Percentiles rank a stretch among this genome's conserved stretches.
Evolutionary conservation across 208 protist species (phyloP).

Genomic region (Trichomonas tenax): DNA sequence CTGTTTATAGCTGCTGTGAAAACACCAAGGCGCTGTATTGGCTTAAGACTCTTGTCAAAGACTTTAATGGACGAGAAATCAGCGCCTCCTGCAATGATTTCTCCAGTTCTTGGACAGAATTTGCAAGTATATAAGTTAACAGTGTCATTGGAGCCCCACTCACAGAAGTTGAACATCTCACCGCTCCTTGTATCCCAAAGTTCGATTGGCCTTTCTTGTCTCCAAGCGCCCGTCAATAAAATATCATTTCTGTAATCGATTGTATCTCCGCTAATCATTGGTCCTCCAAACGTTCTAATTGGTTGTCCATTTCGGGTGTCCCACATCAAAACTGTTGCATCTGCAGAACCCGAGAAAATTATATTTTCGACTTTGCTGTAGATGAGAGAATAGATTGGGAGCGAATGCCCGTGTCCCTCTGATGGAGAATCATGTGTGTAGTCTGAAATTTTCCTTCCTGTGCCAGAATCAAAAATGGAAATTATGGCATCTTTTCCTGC

Average conservation of each 20-base stretch:
- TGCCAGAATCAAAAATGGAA: neutral
- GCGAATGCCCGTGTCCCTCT: neutral
- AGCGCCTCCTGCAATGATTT: neutral
- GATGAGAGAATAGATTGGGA: neutral
- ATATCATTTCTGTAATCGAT: neutral
- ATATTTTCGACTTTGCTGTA: neutral
- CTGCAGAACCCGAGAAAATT: neutral
- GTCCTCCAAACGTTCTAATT: neutral
- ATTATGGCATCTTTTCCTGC: neutral
- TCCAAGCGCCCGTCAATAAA: neutral
- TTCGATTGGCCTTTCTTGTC: neutral
- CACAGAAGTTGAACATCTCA: neutral
- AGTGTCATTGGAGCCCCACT: neutral
- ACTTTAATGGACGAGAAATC: neutral
- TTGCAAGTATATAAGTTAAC: neutral
- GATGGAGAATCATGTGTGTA: neutral
- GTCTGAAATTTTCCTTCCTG: neutral
- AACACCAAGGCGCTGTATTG: neutral
- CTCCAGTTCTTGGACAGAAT: neutral
- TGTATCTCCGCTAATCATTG: neutral
- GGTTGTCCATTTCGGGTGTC: neutral
- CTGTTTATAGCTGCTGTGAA: neutral
- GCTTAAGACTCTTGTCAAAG: neutral
- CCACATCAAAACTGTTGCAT: neutral
- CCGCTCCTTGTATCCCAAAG: neutral